phyloP scores from a whole-genome alignment of 225 moss, liverwort and hornwort genomes.

The Rhytidiadelphus loreus region DNA sequence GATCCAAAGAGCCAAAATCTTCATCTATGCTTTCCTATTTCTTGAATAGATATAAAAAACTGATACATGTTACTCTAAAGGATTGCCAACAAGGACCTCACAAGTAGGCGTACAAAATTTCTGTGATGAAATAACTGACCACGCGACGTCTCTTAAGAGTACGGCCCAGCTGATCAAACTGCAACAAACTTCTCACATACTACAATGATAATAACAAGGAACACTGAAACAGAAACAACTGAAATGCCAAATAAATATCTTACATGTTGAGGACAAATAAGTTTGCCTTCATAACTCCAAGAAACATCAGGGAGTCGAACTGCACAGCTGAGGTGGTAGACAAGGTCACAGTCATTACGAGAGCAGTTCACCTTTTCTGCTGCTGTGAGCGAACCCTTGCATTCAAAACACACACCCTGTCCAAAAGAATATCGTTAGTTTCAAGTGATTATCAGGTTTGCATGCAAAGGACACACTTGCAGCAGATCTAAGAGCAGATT shows the following conservation, averaged over 20 bases:
- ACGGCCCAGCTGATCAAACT: background rate
- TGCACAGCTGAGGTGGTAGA: conserved; percentile 52
- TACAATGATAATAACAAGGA: background rate
- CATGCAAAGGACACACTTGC: background rate
- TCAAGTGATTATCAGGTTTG: background rate
- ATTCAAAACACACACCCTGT: conserved; percentile 31
- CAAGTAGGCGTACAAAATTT: background rate
- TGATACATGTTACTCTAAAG: background rate
- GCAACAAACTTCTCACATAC: background rate
- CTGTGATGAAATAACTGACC: background rate
- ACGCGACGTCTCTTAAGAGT: background rate
- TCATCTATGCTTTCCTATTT: background rate
- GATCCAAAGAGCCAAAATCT: background rate
- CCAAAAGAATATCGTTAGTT: background rate
- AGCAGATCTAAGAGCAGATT: background rate
- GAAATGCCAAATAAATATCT: conserved; percentile 1
- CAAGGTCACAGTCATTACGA: conserved; percentile 40
- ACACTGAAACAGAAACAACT: background rate
- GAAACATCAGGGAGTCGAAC: conserved; percentile 36
- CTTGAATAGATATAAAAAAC: background rate
- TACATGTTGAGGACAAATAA: conserved; percentile 70
- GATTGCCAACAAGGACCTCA: background rate
- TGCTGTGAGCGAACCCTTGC: conserved; percentile 22
- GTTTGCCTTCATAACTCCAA: conserved; percentile 47
- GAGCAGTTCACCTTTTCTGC: conserved; percentile 38